Evolutionary conservation across 2,329 filamentous ascomycete genomes (phyloP), one percentile per base, ranked within the genome.

Genomic region (Calonectria leucothoes): DNA sequence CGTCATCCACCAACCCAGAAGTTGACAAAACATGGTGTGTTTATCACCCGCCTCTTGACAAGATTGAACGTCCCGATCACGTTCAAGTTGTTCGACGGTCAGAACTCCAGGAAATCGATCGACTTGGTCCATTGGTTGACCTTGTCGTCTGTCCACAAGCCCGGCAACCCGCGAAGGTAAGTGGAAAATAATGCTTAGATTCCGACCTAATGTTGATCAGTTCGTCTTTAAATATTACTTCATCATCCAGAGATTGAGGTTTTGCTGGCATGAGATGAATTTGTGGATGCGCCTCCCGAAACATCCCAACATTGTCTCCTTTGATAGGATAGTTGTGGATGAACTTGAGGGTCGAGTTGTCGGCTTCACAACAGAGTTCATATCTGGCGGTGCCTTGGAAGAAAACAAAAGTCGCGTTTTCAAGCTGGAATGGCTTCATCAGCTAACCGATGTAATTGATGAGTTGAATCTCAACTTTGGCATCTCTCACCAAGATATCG

Each of bases 41-140:
- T 6, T 77, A 75, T 39, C 76, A 81, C 42, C 77, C 79, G 15
- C 75, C 74, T 7, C 68, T 82, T 1, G 55, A 75, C 2, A 65
- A 74, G 10, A 69, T 77, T 27, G 25, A 72, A 8, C 52, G 64
- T 6, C 77, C 79, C 1, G 71, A 80, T 3, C 49, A 72, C 15
- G 63, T 80, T 6, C 1, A 75, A 29, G 75, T 66, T 1, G 51
- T 80, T 2, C 69, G n/a, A 2, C 74, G 82, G 5, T 69, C 74
- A 23, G 75, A 81, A 4, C 74, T 83, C 0, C 51, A 76, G 39
- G 82, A 84, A 67, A 27, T 83, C 17, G 79, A 80, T 33, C 72
- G 82, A 45, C 74, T 83, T 7, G 75, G 67, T 3, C 76, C 78
- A 2, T 61, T 78, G 33, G 75, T 80, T 29, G 82, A 83, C 55